Conservation (phyloP, 2,329 filamentous ascomycete species). For the Pseudohalonectria lignicola region DNA sequence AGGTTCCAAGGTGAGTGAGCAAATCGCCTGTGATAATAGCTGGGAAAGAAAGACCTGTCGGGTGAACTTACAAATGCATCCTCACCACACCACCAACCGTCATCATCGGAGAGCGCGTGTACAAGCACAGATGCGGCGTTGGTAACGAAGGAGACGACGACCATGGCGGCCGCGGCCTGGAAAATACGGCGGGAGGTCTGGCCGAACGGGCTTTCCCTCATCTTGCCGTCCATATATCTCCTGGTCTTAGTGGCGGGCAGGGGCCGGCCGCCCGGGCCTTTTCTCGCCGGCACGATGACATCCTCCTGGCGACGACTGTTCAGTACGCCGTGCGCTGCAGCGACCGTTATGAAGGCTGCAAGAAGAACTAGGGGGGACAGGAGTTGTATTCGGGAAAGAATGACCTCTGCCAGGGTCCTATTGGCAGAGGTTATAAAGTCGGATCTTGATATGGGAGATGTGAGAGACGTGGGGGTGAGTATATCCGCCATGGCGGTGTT, state of each 20-base stretch:
- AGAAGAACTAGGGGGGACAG: conserved; percentile 41
- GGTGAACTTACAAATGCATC: conserved; percentile 18
- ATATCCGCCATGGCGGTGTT: too few species aligned
- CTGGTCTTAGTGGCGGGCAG: conserved; percentile 52
- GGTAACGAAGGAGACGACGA: conserved; percentile 64
- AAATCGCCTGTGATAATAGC: too few species aligned
- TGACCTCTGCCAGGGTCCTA: too few species aligned
- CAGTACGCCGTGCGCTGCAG: conserved; percentile 41
- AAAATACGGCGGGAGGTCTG: conserved; percentile 61
- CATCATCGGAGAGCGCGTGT: conserved; percentile 56
- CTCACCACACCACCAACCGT: conserved; percentile 77
- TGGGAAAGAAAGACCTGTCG: too few species aligned
- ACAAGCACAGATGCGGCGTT: conserved; percentile 64
- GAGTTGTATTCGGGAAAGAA: too few species aligned
- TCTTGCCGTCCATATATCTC: conserved; percentile 26
- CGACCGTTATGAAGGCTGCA: conserved; percentile 35
- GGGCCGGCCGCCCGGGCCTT: conserved; percentile 82
- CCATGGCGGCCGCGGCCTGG: conserved; percentile 59
- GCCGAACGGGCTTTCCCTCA: conserved; percentile 46
- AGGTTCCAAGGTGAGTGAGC: too few species aligned
- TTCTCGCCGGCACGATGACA: conserved; percentile 34
- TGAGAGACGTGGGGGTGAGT: too few species aligned
- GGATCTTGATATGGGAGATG: too few species aligned
- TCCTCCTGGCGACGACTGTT: conserved; percentile 38
- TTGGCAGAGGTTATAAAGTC: too few species aligned